Base-by-base conservation (phyloP, 2,329 filamentous ascomycete species). In the Diaporthe sp. region DNA sequence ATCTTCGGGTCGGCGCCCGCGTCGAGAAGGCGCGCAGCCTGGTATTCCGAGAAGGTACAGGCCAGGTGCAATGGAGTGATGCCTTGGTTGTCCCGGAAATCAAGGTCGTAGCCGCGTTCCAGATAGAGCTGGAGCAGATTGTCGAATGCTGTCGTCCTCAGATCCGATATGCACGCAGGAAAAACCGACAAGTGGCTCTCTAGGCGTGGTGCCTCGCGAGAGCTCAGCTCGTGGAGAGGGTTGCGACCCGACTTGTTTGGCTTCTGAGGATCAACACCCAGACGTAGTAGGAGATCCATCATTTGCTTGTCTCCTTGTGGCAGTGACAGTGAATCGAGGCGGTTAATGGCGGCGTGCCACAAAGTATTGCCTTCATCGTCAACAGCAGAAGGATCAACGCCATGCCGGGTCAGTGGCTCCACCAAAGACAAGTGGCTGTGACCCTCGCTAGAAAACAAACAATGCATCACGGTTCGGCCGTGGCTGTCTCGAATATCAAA, bases 31-130 rank as follows among this genome's bases (percentile, higher is more conserved):
- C 34, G 44, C 34, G 10, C 31, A 39, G 51, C 34, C 67, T 70
- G 67, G 51, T 57, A 70, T 37, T 70, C 67, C n/a, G 67, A 70
- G 34, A 70, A 70, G 37, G 67, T 70, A n/a, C 67, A 70, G 22
- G 67, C 25, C 31, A 70, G 34, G 34, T 70, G 67, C 34, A 70
- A 37, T 9, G 67, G 49, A 57, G 67, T 70, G 22, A 70, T 44
- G 7, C 67, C 49, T 25, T 57, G 31, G 4, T 34, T 25, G 19
- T 70, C 67, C 17, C 51, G 46, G 25, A 39, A 15, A 44, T 70
- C 49, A 37, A 70, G 19, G 9, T 70, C 34, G 19, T 58, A 37
- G 55, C 31, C 31, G n/a, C 17, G 3, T 42, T 49, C 42, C 13
- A 42, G 22, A 25, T 70, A 70, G 31, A 70, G 1, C 7, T 51